Percentiles rank a stretch among this genome's conserved stretches.
These are phyloP conservation scores for Solanum boliviense DNA, from an alignment of 257 asterid species.

Conservation along the genomic window DNA sequence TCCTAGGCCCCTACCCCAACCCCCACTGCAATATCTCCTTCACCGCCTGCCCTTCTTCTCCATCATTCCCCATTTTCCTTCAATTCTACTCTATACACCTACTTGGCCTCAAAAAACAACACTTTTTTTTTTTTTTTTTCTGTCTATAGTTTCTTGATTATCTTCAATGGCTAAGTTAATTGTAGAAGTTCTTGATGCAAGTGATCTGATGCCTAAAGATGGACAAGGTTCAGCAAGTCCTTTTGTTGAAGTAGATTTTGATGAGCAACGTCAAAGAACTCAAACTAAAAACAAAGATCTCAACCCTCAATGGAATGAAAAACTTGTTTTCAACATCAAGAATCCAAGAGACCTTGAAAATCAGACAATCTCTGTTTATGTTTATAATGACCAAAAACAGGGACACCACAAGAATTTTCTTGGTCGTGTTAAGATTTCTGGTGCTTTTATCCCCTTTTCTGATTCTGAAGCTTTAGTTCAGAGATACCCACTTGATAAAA, in stretches of 20 bases:
- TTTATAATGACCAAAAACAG: slow-evolving; percentile 48
- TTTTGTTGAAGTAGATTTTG: slow-evolving; percentile 66
- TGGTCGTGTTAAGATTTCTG: slow-evolving; percentile 65
- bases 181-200: slow-evolving; percentile 71
- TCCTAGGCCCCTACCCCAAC: neutral
- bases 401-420: slow-evolving; percentile 61
- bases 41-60: slow-evolving; percentile 11
- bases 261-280: slow-evolving; percentile 48
- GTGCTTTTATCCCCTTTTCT: slow-evolving; percentile 44
- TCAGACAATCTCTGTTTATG: slow-evolving; percentile 40
- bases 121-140: no score
- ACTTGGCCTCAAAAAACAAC: neutral
- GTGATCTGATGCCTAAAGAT: slow-evolving; percentile 86
- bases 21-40: neutral
- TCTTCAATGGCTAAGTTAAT: slow-evolving; percentile 50
- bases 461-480: slow-evolving; percentile 51
- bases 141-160: neutral
- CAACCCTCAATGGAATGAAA: slow-evolving; percentile 79
- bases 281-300: slow-evolving; percentile 59
- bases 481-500: slow-evolving; percentile 80
- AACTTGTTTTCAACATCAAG: slow-evolving; percentile 43
- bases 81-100: neutral
- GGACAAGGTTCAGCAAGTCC: slow-evolving; percentile 83
- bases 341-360: slow-evolving; percentile 30
- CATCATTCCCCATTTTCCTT: neutral